Base-by-base conservation (phyloP, 1,284 basidiomycete genomes). In the Melampsora americana region DNA sequence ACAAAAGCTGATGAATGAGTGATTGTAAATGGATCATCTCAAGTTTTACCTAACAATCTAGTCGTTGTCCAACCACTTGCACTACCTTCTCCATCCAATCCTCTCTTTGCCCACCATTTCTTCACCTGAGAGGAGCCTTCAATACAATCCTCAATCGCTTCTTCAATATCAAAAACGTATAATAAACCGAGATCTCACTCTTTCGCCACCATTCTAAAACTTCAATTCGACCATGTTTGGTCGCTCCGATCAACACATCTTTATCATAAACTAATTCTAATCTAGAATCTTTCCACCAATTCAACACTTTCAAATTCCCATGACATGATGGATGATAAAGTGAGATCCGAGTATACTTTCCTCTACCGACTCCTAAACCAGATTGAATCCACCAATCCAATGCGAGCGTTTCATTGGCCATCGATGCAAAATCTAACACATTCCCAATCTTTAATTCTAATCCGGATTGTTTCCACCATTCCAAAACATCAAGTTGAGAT, bases 171-270 rank as follows among this genome's bases (percentile, higher is more conserved):
- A 80, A 90, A 92, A 91, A 88, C 67, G 91, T 87, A 82, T 91
- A 92, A 80, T 90, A 89, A 77, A 92, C 88, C 4, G 89, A 86
- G 66, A 92, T 84, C 9, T 88, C 88, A 70, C 87, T 89, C 79
- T 87, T 86, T 78, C 90, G 87, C 92, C 92, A 93, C 91, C 91
- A 93, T 78, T 91, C 88, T 39, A 93, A 84, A 28, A 91, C 89
- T 79, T 90, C 89, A n/a, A 89, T 88, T 56, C 89, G 86, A 79
- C 92, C 90, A 82, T 91, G 88, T 78, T 89, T 85, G 32, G 91
- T 92, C 39, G 91, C 91, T 44, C 90, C 89, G 5, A 87, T 87
- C 74, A 93, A 84, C 11, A 88, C 89, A 77, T 92, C 91, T 78
- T 88, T 88, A 81, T 93, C 90, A 81, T 90, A 92, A 56, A 88